These are phyloP conservation scores for Calocybe cyanea DNA, from an alignment of 768 basidiomycete species.

Conservation along the genomic window DNA sequence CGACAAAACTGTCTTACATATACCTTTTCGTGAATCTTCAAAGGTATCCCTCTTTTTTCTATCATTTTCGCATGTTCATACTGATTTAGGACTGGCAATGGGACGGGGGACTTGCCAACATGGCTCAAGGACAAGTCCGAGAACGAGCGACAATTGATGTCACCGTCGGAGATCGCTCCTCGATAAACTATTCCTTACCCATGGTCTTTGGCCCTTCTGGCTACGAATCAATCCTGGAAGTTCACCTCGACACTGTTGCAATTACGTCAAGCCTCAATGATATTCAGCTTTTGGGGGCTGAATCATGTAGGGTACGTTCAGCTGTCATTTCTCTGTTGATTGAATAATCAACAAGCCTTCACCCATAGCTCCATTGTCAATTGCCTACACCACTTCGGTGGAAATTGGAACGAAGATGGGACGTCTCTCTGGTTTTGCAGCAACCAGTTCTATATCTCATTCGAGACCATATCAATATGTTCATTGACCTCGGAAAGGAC, in stretches of 20 bases:
- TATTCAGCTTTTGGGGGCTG: slow-evolving; percentile 70
- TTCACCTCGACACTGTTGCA: slow-evolving; percentile 76
- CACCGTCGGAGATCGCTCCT: slow-evolving; percentile 74
- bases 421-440: slow-evolving; percentile 64
- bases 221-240: slow-evolving; percentile 75
- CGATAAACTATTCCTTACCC: slow-evolving; percentile 80
- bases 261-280: slow-evolving; percentile 88
- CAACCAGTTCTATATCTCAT: slow-evolving; percentile 75
- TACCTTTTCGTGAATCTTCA: slow-evolving; percentile 91
- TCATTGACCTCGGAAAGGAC: slow-evolving; percentile 89
- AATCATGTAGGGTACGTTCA: slow-evolving; percentile 68
- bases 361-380: slow-evolving; percentile 56
- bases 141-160: slow-evolving; percentile 74
- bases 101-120: slow-evolving; percentile 59
- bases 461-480: slow-evolving; percentile 92
- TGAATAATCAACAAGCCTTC: not conserved
- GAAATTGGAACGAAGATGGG: slow-evolving; percentile 81
- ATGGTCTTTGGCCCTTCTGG: slow-evolving; percentile 73
- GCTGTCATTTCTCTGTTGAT: not conserved
- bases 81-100: slow-evolving; percentile 81
- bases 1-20: slow-evolving; percentile 68
- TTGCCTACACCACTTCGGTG: slow-evolving; percentile 81
- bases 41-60: slow-evolving; percentile 47
- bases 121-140: slow-evolving; percentile 49
- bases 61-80: slow-evolving; percentile 2